These are phyloP conservation scores for Alternaria sp. DNA, from an alignment of 2,329 filamentous ascomycete genomes.

Conservation along the genomic window DNA sequence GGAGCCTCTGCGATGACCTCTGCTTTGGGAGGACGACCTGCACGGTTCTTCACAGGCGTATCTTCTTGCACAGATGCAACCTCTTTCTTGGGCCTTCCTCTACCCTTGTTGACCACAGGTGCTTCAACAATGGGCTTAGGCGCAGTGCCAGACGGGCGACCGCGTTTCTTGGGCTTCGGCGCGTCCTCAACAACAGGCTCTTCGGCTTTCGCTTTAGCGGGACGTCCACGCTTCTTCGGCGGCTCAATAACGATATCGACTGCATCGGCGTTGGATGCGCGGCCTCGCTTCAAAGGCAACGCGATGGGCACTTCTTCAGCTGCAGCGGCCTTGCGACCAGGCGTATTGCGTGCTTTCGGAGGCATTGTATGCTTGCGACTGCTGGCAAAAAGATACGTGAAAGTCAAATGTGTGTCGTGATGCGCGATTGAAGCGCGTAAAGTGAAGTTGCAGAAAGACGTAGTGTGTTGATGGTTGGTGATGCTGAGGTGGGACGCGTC, in stretches of 20 bases:
- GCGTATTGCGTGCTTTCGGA: conserved; percentile 22
- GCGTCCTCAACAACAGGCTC: conserved; percentile 19
- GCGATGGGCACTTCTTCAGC: conserved; percentile 14
- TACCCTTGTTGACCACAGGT: conserved; percentile 19
- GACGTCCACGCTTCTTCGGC: conserved; percentile 38
- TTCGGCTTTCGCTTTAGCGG: conserved; percentile 21
- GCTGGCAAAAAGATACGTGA: background rate
- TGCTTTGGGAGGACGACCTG: conserved; percentile 20
- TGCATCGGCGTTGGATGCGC: conserved; percentile 22
- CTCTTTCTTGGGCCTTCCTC: conserved; percentile 20
- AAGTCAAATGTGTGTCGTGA: background rate
- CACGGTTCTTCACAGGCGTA: conserved; percentile 21
- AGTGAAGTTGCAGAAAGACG: background rate
- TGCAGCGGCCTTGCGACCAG: conserved; percentile 23
- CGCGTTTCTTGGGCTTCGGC: conserved; percentile 23
- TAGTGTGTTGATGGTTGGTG: background rate
- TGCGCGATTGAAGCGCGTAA: background rate
- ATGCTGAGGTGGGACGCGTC: background rate
- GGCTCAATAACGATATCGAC: conserved; percentile 12
- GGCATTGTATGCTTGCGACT: conserved; percentile 20
- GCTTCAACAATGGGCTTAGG: conserved; percentile 10
- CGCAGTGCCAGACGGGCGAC: conserved; percentile 23
- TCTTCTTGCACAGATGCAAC: conserved; percentile 5
- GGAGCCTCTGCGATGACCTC: conserved; percentile 6
- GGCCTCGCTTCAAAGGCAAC: conserved; percentile 28